Evolutionary conservation across 2,329 filamentous ascomycete species (phyloP), one percentile per base, ranked within the genome.

Genomic region (Aspergillus uvarum): DNA sequence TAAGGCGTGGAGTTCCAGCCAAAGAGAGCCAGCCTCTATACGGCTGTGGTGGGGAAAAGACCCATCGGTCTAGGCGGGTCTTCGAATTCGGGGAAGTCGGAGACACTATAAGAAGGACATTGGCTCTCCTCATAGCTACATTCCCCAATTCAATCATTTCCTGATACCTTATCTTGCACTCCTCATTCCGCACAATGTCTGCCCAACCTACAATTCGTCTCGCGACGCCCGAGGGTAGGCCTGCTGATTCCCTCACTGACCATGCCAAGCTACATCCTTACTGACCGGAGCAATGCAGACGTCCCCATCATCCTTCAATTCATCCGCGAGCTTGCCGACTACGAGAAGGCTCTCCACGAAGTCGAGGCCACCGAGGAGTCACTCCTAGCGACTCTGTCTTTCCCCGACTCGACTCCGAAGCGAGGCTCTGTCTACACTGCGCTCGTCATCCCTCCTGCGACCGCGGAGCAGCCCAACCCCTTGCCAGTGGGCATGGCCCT

Each of bases 271-370:
- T 19, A 16, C 16, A 19, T 19, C 35, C 8, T 35, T 12, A 54
- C 62, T 67, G 59, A 66, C 32, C 26, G 24, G 16, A 12, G 49
- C 38, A 58, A 54, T 55, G 31, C 65, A 96, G 94, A 98, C 71
- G 86, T 96, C 59, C 85, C 88, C 24, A 81, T 82, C n/a, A 96
- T 98, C 74, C 85, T 96, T 26, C 78, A 82, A 66, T 82, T 97
- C 71, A 92, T 98, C 77, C 84, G 87, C 57, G 94, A 92, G 72
- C 87, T 98, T 8, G 94, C 94, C 67, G 85, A 88, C 68, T 96
- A 97, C 80, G 92, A 97, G 76, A 87, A 94, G 29, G 89, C 90
- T 70, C 80, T 88, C 2, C 80, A 88, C 67, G 80, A 81, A 65
- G 92, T 96, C 65, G 83, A 91, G 72, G 92, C 94, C 0, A 98